Evolutionary conservation across 164 flowering plant genomes (phyloP).

Genomic region (Tinospora cordifolia): DNA sequence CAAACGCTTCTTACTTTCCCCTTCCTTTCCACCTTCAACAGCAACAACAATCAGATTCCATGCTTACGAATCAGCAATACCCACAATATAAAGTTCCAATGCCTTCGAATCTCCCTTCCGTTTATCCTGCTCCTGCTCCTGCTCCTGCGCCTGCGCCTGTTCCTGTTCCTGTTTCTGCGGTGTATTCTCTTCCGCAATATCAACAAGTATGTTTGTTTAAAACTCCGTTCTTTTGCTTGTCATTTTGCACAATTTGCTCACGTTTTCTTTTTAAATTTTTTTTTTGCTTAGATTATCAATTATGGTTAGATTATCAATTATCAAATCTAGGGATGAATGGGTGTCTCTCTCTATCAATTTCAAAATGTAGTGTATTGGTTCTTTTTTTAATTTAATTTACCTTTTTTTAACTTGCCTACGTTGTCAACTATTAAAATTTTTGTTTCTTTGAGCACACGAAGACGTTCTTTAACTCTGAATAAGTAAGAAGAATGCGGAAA

Average conservation of each 20-base stretch:
- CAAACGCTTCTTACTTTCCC: constrained; percentile 61
- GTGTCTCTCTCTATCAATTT: too few relatives aligned
- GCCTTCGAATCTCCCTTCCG: constrained; percentile 28
- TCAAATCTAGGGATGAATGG: too few relatives aligned
- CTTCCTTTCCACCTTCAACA: constrained; percentile 80
- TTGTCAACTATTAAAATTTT: too few relatives aligned
- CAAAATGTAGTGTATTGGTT: too few relatives aligned
- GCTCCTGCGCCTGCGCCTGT: constrained; percentile 21
- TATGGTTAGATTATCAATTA: neutral
- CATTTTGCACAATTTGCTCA: neutral
- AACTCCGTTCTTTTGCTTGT: neutral
- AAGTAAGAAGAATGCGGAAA: neutral
- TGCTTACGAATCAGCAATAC: constrained; percentile 20
- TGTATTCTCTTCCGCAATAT: constrained; percentile 64
- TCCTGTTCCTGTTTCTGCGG: constrained; percentile 29
- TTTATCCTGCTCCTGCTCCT: constrained; percentile 40
- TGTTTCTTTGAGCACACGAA: neutral
- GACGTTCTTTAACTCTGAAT: neutral
- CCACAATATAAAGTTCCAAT: constrained; percentile 10
- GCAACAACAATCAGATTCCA: constrained; percentile 27
- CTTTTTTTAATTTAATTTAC: too few relatives aligned
- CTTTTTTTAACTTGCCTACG: too few relatives aligned
- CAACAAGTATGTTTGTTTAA: constrained; percentile 52
- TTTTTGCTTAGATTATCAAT: neutral
- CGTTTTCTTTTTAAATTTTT: neutral